phyloP scores from a whole-genome alignment of 352 stramenopile genomes.

The Phytophthora meadii region DNA sequence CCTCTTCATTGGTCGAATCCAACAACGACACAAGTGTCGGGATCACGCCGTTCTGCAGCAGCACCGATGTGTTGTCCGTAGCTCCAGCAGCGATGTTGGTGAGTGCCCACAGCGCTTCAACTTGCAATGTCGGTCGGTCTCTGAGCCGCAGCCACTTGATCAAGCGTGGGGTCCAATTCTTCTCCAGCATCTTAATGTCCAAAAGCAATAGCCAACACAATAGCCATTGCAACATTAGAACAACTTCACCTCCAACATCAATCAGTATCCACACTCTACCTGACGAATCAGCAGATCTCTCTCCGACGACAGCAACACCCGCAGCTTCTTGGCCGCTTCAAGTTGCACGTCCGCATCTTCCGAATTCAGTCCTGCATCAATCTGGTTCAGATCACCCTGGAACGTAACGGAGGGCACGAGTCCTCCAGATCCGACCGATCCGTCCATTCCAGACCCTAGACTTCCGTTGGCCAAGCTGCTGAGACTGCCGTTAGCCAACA shows the following conservation, averaged over 20 bases:
- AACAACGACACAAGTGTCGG: constrained; percentile 92
- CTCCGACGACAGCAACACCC: constrained; percentile 84
- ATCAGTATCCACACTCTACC: constrained; percentile 40
- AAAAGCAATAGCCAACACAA: constrained; percentile 3
- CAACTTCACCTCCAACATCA: not conserved
- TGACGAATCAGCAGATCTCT: constrained; percentile 87
- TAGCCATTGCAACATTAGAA: constrained; percentile 21
- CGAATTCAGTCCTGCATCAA: constrained; percentile 80
- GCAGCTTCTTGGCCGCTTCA: constrained; percentile 88
- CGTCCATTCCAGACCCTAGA: constrained; percentile 42
- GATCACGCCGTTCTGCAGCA: constrained; percentile 93
- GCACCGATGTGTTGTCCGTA: constrained; percentile 92
- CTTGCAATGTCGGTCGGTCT: constrained; percentile 86
- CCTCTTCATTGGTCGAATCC: constrained; percentile 92
- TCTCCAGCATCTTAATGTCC: constrained; percentile 80
- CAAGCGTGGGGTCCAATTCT: constrained; percentile 88
- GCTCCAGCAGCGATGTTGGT: constrained; percentile 95
- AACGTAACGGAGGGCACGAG: constrained; percentile 66
- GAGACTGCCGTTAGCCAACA: constrained; percentile 57
- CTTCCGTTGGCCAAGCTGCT: constrained; percentile 40
- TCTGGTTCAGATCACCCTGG: constrained; percentile 85
- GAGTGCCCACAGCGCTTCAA: constrained; percentile 95
- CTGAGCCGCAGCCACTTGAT: constrained; percentile 87
- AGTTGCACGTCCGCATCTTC: constrained; percentile 85
- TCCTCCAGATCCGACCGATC: constrained; percentile 27